Base-by-base conservation (phyloP, 2,329 filamentous ascomycete species). In the Diplodia scrobiculata region DNA sequence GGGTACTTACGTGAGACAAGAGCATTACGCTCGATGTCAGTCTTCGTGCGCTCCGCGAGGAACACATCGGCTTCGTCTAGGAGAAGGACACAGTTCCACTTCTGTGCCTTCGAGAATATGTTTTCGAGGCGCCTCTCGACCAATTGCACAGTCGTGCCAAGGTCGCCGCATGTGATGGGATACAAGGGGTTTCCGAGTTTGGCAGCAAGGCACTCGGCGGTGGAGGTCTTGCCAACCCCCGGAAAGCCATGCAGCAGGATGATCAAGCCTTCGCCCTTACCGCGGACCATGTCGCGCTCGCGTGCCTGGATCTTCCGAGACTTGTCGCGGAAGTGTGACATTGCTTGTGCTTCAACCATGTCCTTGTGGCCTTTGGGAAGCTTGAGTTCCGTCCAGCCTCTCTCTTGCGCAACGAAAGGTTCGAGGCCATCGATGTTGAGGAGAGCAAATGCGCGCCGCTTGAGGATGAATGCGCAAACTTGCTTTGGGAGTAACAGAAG, bases 11-110 rank as follows among this genome's bases (percentile, higher is more conserved):
- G 91, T 75, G 88, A 91, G 63, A 96, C 92, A 0, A 95, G 85
- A 0, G 90, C 89, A 71, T 96, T 96, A 67, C 92, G 88, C 73
- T 92, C 89, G 63, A 96, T 89, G 71, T 96, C 91, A 69, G 91
- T 88, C 72, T 91, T 88, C 53, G 91, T 89, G 1, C 92, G 87
- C 76, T 91, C 90, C 80, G 95, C 91, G 27, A 29, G 27, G 27
- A 29, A 29, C 27, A 29, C 27, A 29, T 29, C 27, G 27, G 82
- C 82, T 47, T 67, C 66, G 17, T 67, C 66, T 10, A 66, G 50
- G 5, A 67, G 63, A 1, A 67, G 19, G 6, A 66, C 36, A 21
- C 66, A 67, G 19, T 51, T 19, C 54, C 63, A 66, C 7, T 32
- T 41, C 19, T 60, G 36, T n/a, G 69, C 69, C 1, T 65, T 50